Conservation (phyloP, 2,329 filamentous ascomycete genomes). For the Trichoderma endophyticum region DNA sequence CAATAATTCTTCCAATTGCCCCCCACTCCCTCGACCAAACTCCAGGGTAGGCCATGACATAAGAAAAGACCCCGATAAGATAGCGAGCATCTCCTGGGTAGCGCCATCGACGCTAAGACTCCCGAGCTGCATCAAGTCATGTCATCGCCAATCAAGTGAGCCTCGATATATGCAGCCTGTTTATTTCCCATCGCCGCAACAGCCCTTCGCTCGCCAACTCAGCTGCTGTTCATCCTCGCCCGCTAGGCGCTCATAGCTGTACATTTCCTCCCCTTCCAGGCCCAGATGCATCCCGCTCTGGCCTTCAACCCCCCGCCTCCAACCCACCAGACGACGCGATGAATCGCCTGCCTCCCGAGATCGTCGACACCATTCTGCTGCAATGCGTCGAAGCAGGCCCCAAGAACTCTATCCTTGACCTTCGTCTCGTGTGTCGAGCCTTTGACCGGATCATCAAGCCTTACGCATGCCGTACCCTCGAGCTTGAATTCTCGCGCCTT, state of each 20-base stretch:
- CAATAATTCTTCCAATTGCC: background rate
- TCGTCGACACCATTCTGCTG: conserved; percentile 45
- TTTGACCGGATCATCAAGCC: conserved; percentile 49
- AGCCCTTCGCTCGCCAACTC: background rate
- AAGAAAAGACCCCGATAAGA: conserved; percentile 1
- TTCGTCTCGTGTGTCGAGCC: conserved; percentile 48
- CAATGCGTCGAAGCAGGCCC: conserved; percentile 40
- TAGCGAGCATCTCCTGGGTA: background rate
- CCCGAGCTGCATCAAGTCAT: conserved; percentile 1
- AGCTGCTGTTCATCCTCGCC: background rate
- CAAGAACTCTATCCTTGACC: conserved; percentile 44
- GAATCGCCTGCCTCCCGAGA: conserved; percentile 47
- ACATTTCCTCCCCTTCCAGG: background rate
- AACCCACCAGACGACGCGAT: conserved; percentile 29
- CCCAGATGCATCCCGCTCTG: conserved; percentile 9
- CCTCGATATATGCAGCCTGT: background rate
- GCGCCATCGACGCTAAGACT: conserved; percentile 8
- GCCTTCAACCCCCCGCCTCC: background rate
- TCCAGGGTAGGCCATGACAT: background rate
- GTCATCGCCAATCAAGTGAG: conserved; percentile 10
- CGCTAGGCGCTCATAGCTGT: background rate
- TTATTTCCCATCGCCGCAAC: background rate
- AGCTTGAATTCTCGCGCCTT: conserved; percentile 50
- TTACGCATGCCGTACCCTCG: conserved; percentile 45
- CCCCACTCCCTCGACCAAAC: background rate